A percentile compares a stretch with the other conserved stretches of the same genome.
Evolutionary conservation across 345 rosid genomes (phyloP).

Genomic region (Eucalyptus paniculata): DNA sequence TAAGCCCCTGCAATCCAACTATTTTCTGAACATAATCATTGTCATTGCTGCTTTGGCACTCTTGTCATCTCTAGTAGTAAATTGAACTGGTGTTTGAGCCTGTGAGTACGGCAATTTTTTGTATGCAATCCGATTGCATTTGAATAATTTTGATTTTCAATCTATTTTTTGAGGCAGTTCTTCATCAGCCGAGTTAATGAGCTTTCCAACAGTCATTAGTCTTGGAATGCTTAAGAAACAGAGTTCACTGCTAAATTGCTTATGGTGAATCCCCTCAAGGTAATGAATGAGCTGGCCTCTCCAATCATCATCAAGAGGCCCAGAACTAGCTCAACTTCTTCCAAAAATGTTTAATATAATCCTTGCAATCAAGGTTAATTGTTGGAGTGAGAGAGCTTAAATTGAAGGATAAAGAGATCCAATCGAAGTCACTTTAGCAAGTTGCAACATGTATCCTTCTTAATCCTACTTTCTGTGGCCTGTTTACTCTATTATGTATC

Average conservation of each 20-base stretch:
- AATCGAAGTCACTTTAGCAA: background rate
- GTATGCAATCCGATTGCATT: background rate
- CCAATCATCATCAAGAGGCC: background rate
- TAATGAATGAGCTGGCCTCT: background rate
- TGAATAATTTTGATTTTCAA: background rate
- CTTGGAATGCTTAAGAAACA: background rate
- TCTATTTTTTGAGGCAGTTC: background rate
- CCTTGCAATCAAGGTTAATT: background rate
- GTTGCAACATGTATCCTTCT: background rate
- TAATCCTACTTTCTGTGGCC: background rate
- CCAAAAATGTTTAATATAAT: background rate
- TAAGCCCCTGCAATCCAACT: constrained; percentile 63
- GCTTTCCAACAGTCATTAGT: background rate
- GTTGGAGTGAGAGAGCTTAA: background rate
- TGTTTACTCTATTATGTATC: background rate
- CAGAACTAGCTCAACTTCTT: background rate
- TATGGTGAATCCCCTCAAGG: background rate
- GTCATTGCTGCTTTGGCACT: constrained; percentile 56
- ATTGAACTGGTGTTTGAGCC: constrained; percentile 5
- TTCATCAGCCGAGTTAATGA: background rate
- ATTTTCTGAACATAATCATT: constrained; percentile 77
- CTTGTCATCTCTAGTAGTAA: constrained; percentile 52
- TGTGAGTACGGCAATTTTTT: background rate
- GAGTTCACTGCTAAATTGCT: background rate
- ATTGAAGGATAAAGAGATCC: background rate